phyloP scores from a whole-genome alignment of 306 rosid species.

The Inga oerstediana region DNA sequence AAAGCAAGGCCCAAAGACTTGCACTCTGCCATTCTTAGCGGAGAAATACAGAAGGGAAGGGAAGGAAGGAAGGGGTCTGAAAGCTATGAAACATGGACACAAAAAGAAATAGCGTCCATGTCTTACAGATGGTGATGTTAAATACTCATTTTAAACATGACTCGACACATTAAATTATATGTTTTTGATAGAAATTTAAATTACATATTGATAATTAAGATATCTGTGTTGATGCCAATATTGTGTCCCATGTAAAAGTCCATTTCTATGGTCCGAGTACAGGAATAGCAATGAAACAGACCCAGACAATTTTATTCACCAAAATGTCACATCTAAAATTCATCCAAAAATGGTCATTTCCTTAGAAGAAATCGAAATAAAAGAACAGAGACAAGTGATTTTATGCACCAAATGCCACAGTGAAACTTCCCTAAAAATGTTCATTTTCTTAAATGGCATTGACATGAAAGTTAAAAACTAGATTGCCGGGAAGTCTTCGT shows the following conservation, averaged over 20 bases:
- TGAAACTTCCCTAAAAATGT: not conserved
- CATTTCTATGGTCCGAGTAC: not conserved
- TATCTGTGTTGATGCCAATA: not conserved
- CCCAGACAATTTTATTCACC: not conserved
- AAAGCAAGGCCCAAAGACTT: not conserved
- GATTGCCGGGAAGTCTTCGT: not conserved
- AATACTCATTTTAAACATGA: not conserved
- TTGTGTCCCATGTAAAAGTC: not conserved
- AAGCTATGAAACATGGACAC: not conserved
- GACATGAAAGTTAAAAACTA: not conserved
- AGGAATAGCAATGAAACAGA: not conserved
- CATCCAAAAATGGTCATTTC: not conserved
- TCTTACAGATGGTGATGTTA: not conserved
- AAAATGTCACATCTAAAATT: not conserved
- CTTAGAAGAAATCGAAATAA: not conserved
- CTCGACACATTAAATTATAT: not conserved
- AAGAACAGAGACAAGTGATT: not conserved
- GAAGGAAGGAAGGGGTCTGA: not conserved
- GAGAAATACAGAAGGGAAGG: not conserved
- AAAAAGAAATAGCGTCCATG: not conserved
- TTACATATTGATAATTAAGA: not conserved
- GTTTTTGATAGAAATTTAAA: not conserved
- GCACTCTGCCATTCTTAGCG: not conserved
- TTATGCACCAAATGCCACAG: not conserved
- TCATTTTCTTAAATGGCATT: not conserved